These are phyloP conservation scores for Hanseniaspora vineae DNA, from an alignment of 805 yeast species.

Conservation along the genomic window DNA sequence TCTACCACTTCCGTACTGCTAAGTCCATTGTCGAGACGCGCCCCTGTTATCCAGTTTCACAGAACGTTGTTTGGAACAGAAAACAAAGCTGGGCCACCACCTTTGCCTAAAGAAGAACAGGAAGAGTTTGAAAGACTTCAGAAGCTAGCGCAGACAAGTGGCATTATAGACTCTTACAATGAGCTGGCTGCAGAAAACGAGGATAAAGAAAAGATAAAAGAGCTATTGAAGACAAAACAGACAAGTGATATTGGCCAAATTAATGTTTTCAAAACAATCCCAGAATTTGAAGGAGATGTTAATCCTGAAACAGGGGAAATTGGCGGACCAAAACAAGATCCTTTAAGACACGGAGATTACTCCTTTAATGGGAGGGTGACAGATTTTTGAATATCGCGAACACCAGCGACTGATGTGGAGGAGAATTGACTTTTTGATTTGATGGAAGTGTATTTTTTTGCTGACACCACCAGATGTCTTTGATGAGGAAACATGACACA, in stretches of 20 bases:
- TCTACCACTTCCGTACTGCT: neutral
- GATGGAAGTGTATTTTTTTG: too few species aligned
- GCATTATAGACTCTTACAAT: slow-evolving; percentile 66
- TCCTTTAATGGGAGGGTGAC: slow-evolving; percentile 94
- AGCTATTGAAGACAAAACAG: slow-evolving; percentile 5
- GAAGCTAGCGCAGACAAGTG: slow-evolving; percentile 64
- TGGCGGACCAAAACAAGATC: slow-evolving; percentile 97
- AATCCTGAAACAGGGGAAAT: slow-evolving; percentile 92
- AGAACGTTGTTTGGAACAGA: neutral
- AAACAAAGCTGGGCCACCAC: neutral
- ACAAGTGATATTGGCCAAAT: neutral
- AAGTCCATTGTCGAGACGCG: neutral
- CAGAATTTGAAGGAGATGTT: slow-evolving; percentile 89
- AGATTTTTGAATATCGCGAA: slow-evolving; percentile 45
- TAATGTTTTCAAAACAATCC: slow-evolving; percentile 51
- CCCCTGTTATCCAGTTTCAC: neutral
- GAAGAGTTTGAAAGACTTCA: slow-evolving; percentile 86
- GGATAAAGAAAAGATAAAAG: slow-evolving; percentile 6
- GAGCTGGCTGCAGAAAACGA: slow-evolving; percentile 21
- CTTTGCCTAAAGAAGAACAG: slow-evolving; percentile 20
- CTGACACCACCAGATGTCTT: too few species aligned
- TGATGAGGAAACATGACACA: too few species aligned
- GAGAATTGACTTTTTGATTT: too few species aligned
- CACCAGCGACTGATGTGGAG: too few species aligned
- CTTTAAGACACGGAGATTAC: slow-evolving; percentile 82